Evolutionary conservation across 139 green algal species (phyloP).

Genomic region (Tetraselmis striata): DNA sequence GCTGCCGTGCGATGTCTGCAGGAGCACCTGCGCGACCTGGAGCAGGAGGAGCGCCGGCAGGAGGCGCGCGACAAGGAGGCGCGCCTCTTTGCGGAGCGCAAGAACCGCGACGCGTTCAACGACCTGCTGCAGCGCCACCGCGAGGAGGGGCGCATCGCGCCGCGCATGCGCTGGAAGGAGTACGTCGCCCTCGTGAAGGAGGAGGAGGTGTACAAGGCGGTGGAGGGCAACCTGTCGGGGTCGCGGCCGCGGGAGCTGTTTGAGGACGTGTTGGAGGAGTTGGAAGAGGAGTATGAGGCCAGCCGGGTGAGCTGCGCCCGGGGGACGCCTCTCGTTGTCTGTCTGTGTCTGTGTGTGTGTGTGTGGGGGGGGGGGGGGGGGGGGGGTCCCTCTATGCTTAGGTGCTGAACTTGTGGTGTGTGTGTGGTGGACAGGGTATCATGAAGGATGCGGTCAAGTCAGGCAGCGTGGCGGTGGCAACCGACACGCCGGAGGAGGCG

Average conservation of each 20-base stretch:
- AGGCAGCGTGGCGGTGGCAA: conserved; percentile 2
- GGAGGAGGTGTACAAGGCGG: conserved; percentile 51
- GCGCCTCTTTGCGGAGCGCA: conserved; percentile 54
- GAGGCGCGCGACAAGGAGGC: conserved; percentile 54
- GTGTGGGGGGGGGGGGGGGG: too few relatives aligned
- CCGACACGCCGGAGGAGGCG: conserved; percentile 11
- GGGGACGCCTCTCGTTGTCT: background rate
- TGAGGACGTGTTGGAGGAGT: conserved; percentile 78
- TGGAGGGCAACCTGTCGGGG: conserved; percentile 55
- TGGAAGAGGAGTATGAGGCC: conserved; percentile 63
- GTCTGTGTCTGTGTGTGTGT: too few relatives aligned
- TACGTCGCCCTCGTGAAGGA: conserved; percentile 46
- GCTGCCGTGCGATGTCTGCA: too few relatives aligned
- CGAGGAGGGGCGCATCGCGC: conserved; percentile 34
- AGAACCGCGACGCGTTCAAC: conserved; percentile 70
- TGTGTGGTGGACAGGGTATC: background rate
- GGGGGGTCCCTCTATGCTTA: too few relatives aligned
- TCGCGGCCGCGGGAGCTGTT: conserved; percentile 80
- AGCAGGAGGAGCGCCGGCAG: conserved; percentile 55
- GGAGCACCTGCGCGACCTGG: conserved; percentile 48
- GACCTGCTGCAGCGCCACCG: conserved; percentile 55
- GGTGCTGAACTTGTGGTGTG: background rate
- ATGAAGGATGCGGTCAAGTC: conserved; percentile 19
- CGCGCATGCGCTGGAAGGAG: conserved; percentile 55
- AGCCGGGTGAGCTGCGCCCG: conserved; percentile 15